These are phyloP conservation scores for Aegilops speltoides DNA, from an alignment of 176 grass and related monocot species.

Conservation along the genomic window DNA sequence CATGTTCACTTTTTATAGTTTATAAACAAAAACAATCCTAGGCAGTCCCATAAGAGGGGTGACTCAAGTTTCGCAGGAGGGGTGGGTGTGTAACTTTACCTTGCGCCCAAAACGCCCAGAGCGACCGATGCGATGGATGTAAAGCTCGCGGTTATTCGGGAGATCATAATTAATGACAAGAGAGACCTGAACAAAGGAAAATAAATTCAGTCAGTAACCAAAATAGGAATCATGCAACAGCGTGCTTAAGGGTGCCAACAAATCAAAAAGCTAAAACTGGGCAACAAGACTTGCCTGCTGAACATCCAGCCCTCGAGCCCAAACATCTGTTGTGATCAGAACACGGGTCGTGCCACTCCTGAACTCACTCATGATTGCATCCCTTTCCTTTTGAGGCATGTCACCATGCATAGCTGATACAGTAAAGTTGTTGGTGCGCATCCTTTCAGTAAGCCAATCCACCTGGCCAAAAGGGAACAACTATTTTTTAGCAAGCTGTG, in stretches of 20 bases:
- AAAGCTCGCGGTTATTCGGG: constrained; percentile 98
- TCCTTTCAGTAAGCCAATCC: constrained; percentile 93
- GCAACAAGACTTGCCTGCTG: constrained; percentile 64
- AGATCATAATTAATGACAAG: constrained; percentile 99
- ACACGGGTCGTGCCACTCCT: constrained; percentile 72
- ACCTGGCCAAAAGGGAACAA: constrained; percentile 52
- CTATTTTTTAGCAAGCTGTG: background rate
- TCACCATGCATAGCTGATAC: constrained; percentile 95
- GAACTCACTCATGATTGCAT: constrained; percentile 90
- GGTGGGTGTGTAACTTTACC: constrained; percentile 44
- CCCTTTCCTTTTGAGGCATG: constrained; percentile 96
- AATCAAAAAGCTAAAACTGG: background rate
- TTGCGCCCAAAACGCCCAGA: constrained; percentile 98
- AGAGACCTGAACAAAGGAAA: constrained; percentile 61
- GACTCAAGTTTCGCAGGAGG: background rate
- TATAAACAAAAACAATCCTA: background rate
- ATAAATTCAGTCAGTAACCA: background rate
- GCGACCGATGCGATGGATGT: constrained; percentile 96
- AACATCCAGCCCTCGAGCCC: constrained; percentile 89
- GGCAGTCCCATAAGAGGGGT: background rate
- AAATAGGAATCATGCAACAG: background rate
- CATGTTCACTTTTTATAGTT: background rate
- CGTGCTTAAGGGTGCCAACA: background rate
- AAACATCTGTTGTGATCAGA: constrained; percentile 93
- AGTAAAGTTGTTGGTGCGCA: constrained; percentile 96